phyloP scores from a whole-genome alignment of 1,284 basidiomycete species.

The Caloboletus firmus region DNA sequence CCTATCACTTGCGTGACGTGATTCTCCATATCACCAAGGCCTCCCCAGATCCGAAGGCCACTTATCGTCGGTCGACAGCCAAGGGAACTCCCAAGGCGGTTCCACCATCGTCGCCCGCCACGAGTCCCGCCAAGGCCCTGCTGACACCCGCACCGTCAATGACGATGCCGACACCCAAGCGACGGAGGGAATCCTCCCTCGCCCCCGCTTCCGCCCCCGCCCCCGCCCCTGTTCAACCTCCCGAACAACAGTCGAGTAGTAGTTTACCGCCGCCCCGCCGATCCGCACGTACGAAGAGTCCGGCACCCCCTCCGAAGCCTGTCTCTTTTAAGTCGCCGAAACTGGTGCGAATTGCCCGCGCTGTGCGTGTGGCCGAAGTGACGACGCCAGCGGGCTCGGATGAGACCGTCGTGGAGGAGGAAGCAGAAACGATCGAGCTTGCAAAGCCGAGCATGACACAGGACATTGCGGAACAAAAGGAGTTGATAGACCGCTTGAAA shows the following conservation, averaged over 20 bases:
- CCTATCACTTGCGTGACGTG: conserved; percentile 61
- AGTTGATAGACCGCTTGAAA: conserved; percentile 66
- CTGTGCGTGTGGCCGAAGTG: conserved; percentile 42
- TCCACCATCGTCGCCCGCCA: conserved; percentile 25
- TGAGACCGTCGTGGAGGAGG: conserved; percentile 61
- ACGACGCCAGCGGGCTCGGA: conserved; percentile 57
- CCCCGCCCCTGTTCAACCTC: conserved; percentile 29
- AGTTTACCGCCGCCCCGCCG: conserved; percentile 40
- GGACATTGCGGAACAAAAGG: conserved; percentile 71
- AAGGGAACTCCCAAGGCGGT: conserved; percentile 39
- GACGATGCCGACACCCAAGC: conserved; percentile 50
- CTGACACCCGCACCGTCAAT: conserved; percentile 36
- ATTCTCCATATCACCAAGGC: conserved; percentile 72
- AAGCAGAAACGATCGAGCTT: conserved; percentile 47
- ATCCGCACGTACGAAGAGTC: conserved; percentile 57
- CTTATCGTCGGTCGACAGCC: conserved; percentile 66
- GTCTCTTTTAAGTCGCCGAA: conserved; percentile 35
- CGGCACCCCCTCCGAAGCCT: conserved; percentile 36
- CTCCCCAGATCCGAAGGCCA: conserved; percentile 71
- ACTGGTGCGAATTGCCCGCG: conserved; percentile 39
- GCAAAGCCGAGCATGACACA: conserved; percentile 62
- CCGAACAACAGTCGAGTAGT: conserved; percentile 23
- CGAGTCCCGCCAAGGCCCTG: conserved; percentile 20
- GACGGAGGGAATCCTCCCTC: conserved; percentile 58
- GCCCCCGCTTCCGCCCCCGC: conserved; percentile 44